Evolutionary conservation across 2,329 filamentous ascomycete species (phyloP).

Genomic region (Colletotrichum lini): DNA sequence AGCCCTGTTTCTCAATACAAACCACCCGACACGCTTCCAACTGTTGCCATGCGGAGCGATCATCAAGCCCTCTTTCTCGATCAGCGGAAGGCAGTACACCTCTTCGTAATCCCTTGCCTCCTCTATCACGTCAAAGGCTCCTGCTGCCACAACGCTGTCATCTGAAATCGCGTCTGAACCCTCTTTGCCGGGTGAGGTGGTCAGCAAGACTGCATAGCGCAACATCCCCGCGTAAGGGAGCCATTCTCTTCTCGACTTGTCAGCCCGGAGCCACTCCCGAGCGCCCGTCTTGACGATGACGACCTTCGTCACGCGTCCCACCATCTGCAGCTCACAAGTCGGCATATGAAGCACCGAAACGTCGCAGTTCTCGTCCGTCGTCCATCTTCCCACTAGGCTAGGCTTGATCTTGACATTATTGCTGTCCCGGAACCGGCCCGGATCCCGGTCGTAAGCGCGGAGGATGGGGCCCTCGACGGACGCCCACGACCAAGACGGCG

Average conservation of each 20-base stretch:
- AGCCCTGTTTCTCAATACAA: not conserved
- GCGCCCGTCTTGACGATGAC: not conserved
- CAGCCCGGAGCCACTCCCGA: not conserved
- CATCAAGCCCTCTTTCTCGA: constrained; percentile 24
- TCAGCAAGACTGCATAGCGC: not conserved
- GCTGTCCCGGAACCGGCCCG: not conserved
- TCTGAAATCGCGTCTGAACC: too few species aligned
- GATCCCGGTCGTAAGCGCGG: not conserved
- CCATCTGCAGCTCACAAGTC: constrained; percentile 6
- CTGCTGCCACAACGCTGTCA: constrained; percentile 1
- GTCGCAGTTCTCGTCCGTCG: constrained; percentile 6
- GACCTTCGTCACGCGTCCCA: not conserved
- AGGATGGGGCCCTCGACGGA: constrained; percentile 17
- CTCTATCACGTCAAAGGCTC: constrained; percentile 24
- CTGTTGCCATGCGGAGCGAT: not conserved
- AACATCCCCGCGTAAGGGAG: constrained; percentile 1
- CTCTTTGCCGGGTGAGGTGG: not conserved
- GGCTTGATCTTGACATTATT: constrained; percentile 14
- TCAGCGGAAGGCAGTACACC: constrained; percentile 8
- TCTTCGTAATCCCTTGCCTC: constrained; percentile 3
- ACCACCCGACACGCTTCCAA: constrained; percentile 27
- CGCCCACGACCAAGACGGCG: constrained; percentile 33
- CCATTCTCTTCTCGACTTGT: constrained; percentile 4
- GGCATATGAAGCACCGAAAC: constrained; percentile 20
- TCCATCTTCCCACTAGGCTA: not conserved